Conservation (phyloP, 768 basidiomycete genomes). For the Boletus bicolor region DNA sequence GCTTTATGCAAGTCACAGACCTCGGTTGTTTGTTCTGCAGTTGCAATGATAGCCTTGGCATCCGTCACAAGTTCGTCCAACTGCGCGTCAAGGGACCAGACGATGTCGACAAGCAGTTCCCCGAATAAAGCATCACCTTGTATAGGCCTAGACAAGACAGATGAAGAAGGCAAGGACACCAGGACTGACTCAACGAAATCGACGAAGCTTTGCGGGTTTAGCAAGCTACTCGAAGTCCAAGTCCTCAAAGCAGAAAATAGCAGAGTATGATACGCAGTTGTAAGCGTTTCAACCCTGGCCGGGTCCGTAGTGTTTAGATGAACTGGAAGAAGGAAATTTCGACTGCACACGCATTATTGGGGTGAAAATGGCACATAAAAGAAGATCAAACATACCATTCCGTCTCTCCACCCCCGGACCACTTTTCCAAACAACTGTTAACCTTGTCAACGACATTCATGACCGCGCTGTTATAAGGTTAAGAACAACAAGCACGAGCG, state of each 20-base stretch:
- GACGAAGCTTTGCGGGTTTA: slow-evolving; percentile 52
- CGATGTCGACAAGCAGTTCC: slow-evolving; percentile 71
- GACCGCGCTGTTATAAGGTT: slow-evolving; percentile 10
- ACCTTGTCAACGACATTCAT: slow-evolving; percentile 65
- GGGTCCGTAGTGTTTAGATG: slow-evolving; percentile 59
- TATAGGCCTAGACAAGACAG: slow-evolving; percentile 35
- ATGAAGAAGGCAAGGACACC: slow-evolving; percentile 63
- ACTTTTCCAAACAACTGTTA: slow-evolving; percentile 46
- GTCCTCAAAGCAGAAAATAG: slow-evolving; percentile 55
- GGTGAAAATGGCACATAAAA: slow-evolving; percentile 17
- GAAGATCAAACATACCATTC: slow-evolving; percentile 49
- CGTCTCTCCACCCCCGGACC: slow-evolving; percentile 57
- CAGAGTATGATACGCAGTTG: slow-evolving; percentile 68
- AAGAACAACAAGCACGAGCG: slow-evolving; percentile 15
- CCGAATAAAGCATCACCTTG: slow-evolving; percentile 50
- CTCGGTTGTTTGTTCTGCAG: slow-evolving; percentile 25
- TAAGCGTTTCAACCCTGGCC: slow-evolving; percentile 51
- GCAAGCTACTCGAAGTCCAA: slow-evolving; percentile 47
- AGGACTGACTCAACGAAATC: slow-evolving; percentile 65
- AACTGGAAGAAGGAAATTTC: slow-evolving; percentile 54
- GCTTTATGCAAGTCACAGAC: slow-evolving; percentile 29
- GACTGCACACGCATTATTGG: slow-evolving; percentile 40
- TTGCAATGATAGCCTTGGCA: slow-evolving; percentile 42
- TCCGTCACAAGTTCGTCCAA: slow-evolving; percentile 69
- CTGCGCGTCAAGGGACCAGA: slow-evolving; percentile 79